Percentiles rank a stretch among this genome's conserved stretches.
phyloP scores from a whole-genome alignment of 129 eudicot species.

The Lactuca saligna region DNA sequence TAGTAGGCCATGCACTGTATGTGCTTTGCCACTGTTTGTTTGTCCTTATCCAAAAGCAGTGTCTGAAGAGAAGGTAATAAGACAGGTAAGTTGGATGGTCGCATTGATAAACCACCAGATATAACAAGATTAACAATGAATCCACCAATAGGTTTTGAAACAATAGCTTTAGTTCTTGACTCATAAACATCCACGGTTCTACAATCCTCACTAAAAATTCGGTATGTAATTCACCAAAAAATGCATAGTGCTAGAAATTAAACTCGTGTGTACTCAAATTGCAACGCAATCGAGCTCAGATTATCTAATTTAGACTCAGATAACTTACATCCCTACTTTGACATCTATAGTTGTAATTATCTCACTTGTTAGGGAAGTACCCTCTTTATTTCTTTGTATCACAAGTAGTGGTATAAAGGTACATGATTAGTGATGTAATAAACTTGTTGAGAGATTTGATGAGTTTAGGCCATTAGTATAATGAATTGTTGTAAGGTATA shows the following conservation, averaged over 20 bases:
- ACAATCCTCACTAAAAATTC: constrained; percentile 78
- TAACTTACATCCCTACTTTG: too few relatives aligned
- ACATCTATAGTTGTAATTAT: background rate
- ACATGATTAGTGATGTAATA: too few relatives aligned
- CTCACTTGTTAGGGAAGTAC: background rate
- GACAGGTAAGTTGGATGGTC: background rate
- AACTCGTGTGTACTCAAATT: too few relatives aligned
- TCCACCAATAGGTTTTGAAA: constrained; percentile 83
- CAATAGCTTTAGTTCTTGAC: constrained; percentile 72
- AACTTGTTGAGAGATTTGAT: too few relatives aligned
- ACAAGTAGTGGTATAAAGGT: too few relatives aligned
- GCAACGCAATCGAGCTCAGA: too few relatives aligned
- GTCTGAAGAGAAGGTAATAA: constrained; percentile 42
- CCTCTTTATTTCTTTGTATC: too few relatives aligned
- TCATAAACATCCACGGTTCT: constrained; percentile 66
- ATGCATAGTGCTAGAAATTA: constrained; percentile 12
- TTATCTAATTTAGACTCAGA: background rate
- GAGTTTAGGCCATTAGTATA: too few relatives aligned
- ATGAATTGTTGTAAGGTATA: too few relatives aligned
- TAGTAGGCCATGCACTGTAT: constrained; percentile 88
- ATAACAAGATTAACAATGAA: constrained; percentile 62
- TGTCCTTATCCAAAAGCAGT: constrained; percentile 99
- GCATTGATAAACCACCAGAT: background rate
- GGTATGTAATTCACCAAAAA: constrained; percentile 28
- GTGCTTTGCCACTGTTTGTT: constrained; percentile 95